Evolutionary conservation across 1,139 yeast genomes (phyloP).

Genomic region (Hyphopichia wangnamkhiaoensis): DNA sequence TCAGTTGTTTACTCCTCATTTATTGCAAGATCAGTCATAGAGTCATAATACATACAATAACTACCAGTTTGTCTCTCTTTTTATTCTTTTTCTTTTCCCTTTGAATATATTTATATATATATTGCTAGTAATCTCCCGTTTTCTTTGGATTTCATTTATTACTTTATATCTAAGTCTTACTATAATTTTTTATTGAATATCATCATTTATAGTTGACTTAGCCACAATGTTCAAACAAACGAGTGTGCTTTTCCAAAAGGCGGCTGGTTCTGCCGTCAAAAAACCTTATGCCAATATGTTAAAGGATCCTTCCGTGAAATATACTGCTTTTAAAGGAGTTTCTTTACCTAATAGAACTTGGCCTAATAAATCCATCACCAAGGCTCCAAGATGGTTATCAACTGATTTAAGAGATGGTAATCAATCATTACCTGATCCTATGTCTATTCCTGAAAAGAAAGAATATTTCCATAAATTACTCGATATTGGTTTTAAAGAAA

Average conservation of each 20-base stretch:
- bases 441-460: slow-evolving; percentile 48
- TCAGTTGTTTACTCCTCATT: background rate
- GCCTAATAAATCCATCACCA: slow-evolving; percentile 41
- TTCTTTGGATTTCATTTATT: too few relatives aligned
- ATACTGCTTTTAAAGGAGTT: slow-evolving; percentile 38
- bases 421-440: slow-evolving; percentile 52
- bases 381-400: slow-evolving; percentile 52
- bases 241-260: slow-evolving; percentile 26
- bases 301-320: slow-evolving; percentile 43
- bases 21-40: background rate
- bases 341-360: slow-evolving; percentile 43
- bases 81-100: too few relatives aligned
- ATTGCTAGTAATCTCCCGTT: too few relatives aligned
- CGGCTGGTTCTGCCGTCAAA: slow-evolving; percentile 20
- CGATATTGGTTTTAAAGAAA: slow-evolving; percentile 50
- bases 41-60: background rate
- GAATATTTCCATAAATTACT: slow-evolving; percentile 46
- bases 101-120: too few relatives aligned
- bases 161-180: too few relatives aligned
- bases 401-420: slow-evolving; percentile 54
- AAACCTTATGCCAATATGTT: slow-evolving; percentile 32
- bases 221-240: slow-evolving; percentile 26
- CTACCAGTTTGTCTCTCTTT: background rate
- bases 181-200: too few relatives aligned
- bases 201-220: too few relatives aligned